Base-by-base conservation (phyloP, 1,284 basidiomycete genomes). In the Ustilago shanxiensis region DNA sequence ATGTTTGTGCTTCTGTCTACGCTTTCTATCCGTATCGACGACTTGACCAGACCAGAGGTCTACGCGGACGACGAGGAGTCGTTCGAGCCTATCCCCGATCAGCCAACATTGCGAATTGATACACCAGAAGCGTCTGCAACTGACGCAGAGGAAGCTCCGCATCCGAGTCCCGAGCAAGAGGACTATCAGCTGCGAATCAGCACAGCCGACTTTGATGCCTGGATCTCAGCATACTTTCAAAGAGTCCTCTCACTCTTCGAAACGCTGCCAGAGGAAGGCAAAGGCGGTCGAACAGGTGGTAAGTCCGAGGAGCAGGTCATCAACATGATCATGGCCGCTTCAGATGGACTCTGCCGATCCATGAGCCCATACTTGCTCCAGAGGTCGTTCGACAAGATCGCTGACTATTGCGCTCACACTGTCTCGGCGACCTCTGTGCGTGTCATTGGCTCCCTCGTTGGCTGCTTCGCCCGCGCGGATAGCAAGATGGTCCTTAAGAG, bases 181-280 rank as follows among this genome's bases (percentile, higher is more conserved):
- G 86, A 84, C 49, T 89, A 89, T 18, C 88, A 88, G 24, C 87
- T 88, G 18, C 86, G 87, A 1, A 87, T 93, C 26, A 90, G 89
- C 72, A 89, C 88, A 66, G 90, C 90, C 61, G 93, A 95, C 81
- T 93, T 95, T 81, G 90, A 92, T 72, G 93, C 95, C 79, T 98
- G 96, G 96, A 91, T 96, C 4, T 90, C 91, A 0, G 92, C 93
- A 47, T 92, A 97, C 72, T 91, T 98, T 79, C 90, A 93, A 8
- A 90, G 94, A 9, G 91, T 98, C 37, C 89, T 99, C 54, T 90
- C 93, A 0, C 87, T 99, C 5, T 96, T 93, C 82, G 93, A 95
- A 87, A 94, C 96, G 82, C 88, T 99, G 7, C 96, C 97, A 0
- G 95, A 99, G 83, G 95, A 95, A 87, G 93, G 94, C 77, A 86